Base-by-base conservation (phyloP, 2,329 filamentous ascomycete genomes). In the Zymoseptoria crescenta region DNA sequence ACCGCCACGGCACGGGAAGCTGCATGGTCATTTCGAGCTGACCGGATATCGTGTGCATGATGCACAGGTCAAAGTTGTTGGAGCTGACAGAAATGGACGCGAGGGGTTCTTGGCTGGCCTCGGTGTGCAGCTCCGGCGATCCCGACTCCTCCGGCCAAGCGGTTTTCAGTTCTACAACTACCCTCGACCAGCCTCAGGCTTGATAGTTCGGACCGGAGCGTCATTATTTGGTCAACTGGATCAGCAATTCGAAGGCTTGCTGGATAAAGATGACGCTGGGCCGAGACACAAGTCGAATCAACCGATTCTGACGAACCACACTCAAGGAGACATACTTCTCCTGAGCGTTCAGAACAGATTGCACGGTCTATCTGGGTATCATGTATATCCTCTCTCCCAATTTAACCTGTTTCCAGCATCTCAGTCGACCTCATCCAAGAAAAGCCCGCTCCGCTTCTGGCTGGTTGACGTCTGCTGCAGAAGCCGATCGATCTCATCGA, bases 401-500 rank as follows among this genome's bases (percentile, higher is more conserved):
- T 45, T 13, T 16, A 16, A 45, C 5, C n/a, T 1, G 35, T 10
- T 5, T 6, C 13, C 13, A 7, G 35, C 3, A 45, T 4, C 35
- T 45, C 51, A 52, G 29, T 52, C 16, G 13, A 27, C 19, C n/a
- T 19, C 24, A 8, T 52, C 51, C 8, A 52, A 19, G 24, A 51
- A 52, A 29, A 27, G 51, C n/a, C 51, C 51, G 20, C 51, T 29
- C 20, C 58, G 53, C 30, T 62, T 57, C 55, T 65, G 64, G 19
- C 54, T 41, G 4, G 62, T 64, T 3, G 64, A 65, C 13, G 64
- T 65, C 27, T 61, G 59, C 19, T 56, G 55, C n/a, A 65, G 53
- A 9, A 65, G 49, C 28, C 57, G 54, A 55, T 62, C 60, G 24
- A 65, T 65, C 50, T 65, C 62, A 27, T 59, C 60, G 16, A 60